phyloP scores from a whole-genome alignment of 2,329 filamentous ascomycete genomes.

The Fusarium graminum region DNA sequence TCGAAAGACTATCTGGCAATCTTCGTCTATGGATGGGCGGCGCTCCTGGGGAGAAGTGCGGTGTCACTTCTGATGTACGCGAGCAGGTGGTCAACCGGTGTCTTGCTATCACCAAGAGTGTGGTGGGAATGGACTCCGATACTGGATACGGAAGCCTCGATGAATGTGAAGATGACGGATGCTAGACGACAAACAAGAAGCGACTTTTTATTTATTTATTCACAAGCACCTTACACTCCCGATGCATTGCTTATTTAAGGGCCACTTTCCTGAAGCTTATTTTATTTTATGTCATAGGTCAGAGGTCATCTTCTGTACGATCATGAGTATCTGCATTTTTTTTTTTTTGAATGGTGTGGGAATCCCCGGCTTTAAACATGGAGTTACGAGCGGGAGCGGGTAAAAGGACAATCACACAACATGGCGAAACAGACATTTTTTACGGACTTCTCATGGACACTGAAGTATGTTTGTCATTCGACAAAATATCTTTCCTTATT shows the following conservation, averaged over 20 bases:
- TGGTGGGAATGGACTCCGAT: conserved; percentile 71
- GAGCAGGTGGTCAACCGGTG: conserved; percentile 68
- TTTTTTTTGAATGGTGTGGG: conserved; percentile 43
- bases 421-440: conserved; percentile 36
- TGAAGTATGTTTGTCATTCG: conserved; percentile 36
- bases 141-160: conserved; percentile 71
- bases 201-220: conserved; percentile 13
- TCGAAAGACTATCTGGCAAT: conserved; percentile 69
- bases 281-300: conserved; percentile 20
- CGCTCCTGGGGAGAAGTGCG: conserved; percentile 63
- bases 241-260: conserved; percentile 19
- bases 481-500: conserved; percentile 32
- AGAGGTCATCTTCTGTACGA: conserved; percentile 47
- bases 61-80: conserved; percentile 65
- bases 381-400: conserved; percentile 46
- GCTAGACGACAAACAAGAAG: conserved; percentile 38
- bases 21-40: conserved; percentile 73
- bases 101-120: conserved; percentile 66
- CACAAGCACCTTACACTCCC: conserved; percentile 19
- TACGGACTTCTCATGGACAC: conserved; percentile 23
- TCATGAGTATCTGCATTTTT: conserved; percentile 41
- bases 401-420: conserved; percentile 41
- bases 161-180: conserved; percentile 58
- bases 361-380: conserved; percentile 33
- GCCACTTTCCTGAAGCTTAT: conserved; percentile 26